Base-by-base conservation (phyloP, 441 rosid species). In the Eruca vesicaria region DNA sequence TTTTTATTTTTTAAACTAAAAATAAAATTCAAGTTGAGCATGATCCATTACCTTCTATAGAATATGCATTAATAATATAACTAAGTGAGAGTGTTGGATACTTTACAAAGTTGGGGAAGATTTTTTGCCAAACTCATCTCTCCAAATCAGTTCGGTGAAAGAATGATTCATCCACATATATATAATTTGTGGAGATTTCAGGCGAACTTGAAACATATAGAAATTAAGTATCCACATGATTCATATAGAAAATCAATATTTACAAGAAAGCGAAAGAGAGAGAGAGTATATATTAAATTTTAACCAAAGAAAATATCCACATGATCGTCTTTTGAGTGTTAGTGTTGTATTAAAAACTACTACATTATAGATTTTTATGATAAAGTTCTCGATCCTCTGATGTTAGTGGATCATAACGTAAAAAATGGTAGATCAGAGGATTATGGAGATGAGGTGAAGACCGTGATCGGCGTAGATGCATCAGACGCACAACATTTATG, bases 81-180 rank as follows among this genome's bases (percentile, higher is more conserved):
- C 72, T 65, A 45, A 5, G 41, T 70, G 45, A 26, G 32, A 45
- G 45, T 50, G 16, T 48, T 66, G 50, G 64, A 58, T 77, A 71
- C 80, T 66, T 58, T 61, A 48, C 28, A 77, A 71, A 71, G 80
- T 71, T 77, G 71, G 68, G 75, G 29, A 21, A 65, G 72, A 50
- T 65, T 65, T n/a, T 77, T 26, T 59, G 55, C 55, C 35, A 65
- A 64, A 28, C 68, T 45, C 76, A 64, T 64, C 63, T 63, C 70
- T 56, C 59, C 18, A 28, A 28, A 55, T 62, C 59, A 55, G 19
- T 63, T 41, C 66, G 29, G 35, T 41, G 18, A 28, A 26, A 41
- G 6, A 65, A 48, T 56, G 59, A 57, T 7, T 56, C 53, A 7
- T 53, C 19, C 58, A 53, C 19, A 12, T 21, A 62, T 14, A 58